These are phyloP conservation scores for Stemphylium vesicarium DNA, from an alignment of 2,329 filamentous ascomycete species.

Conservation along the genomic window DNA sequence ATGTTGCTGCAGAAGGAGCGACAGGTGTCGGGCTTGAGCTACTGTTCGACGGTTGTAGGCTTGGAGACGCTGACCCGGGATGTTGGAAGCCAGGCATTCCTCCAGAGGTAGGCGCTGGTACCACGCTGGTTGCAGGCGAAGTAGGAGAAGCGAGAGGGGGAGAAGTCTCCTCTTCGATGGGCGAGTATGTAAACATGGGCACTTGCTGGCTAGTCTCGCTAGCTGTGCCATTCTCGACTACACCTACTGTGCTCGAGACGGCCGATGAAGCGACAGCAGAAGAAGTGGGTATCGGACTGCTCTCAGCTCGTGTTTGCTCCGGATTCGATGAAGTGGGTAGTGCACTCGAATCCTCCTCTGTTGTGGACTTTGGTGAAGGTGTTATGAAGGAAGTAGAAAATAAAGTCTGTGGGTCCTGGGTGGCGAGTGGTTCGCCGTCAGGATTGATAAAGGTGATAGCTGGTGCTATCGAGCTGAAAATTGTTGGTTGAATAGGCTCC, in stretches of 20 bases:
- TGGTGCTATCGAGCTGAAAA: conserved; percentile 34
- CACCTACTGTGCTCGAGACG: conserved; percentile 20
- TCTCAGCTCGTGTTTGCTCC: conserved; percentile 10
- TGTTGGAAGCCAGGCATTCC: conserved; percentile 31
- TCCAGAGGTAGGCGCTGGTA: conserved; percentile 18
- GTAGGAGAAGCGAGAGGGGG: conserved; percentile 12
- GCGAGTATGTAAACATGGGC: conserved; percentile 36
- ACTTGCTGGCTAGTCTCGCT: conserved; percentile 21
- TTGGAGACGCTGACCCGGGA: conserved; percentile 15
- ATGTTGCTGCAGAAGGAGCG: conserved; percentile 7
- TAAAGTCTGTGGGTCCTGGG: conserved; percentile 36
- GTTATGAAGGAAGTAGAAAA: conserved; percentile 42
- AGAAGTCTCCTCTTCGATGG: conserved; percentile 23
- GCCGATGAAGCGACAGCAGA: conserved; percentile 5
- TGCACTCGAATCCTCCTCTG: conserved; percentile 20
- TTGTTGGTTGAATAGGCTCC: conserved; percentile 38
- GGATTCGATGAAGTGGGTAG: conserved; percentile 10
- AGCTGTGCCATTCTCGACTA: conserved; percentile 20
- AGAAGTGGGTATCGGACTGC: conserved; percentile 5
- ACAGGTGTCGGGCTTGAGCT: not conserved
- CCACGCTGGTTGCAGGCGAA: conserved; percentile 10
- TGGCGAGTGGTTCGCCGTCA: conserved; percentile 40
- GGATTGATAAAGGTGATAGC: conserved; percentile 44
- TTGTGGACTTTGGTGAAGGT: conserved; percentile 22
- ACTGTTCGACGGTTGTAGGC: not conserved